Conservation (phyloP, 2,329 filamentous ascomycete genomes). For the Arachnopeziza araneosa region DNA sequence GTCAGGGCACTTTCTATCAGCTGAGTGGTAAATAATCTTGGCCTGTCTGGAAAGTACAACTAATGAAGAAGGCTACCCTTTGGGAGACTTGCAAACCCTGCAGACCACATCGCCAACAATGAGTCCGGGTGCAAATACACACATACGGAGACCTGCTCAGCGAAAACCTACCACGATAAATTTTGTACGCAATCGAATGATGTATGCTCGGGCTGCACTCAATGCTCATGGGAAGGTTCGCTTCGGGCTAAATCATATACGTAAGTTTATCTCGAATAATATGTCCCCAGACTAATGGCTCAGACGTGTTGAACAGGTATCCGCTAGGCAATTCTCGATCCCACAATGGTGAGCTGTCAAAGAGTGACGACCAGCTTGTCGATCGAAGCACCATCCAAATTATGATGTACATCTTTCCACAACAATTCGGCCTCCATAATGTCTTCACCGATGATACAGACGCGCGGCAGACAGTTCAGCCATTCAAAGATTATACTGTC, state of each 20-base stretch:
- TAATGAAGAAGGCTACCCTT: conserved; percentile 19
- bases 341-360: not conserved
- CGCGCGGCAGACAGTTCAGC: conserved; percentile 59
- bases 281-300: conserved; percentile 18
- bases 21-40: conserved; percentile 55
- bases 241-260: conserved; percentile 75
- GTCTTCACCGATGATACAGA: conserved; percentile 74
- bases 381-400: conserved; percentile 59
- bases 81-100: conserved; percentile 26
- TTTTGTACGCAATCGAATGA: conserved; percentile 76
- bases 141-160: not conserved
- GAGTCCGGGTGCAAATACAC: conserved; percentile 2
- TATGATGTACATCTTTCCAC: conserved; percentile 90
- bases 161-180: conserved; percentile 52
- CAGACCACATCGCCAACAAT: not conserved
- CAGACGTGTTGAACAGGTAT: conserved; percentile 78
- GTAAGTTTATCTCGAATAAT: conserved; percentile 45
- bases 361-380: conserved; percentile 9
- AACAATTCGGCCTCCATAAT: conserved; percentile 86
- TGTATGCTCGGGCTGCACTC: conserved; percentile 72
- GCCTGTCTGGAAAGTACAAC: not conserved
- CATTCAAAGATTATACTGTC: conserved; percentile 77
- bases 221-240: conserved; percentile 62
- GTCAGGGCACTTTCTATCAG: conserved; percentile 66
- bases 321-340: conserved; percentile 23